Evolutionary conservation across 495 filamentous ascomycete species (phyloP), one percentile per base, ranked within the genome.

Genomic region (Hyphodiscus hymeniophilus): DNA sequence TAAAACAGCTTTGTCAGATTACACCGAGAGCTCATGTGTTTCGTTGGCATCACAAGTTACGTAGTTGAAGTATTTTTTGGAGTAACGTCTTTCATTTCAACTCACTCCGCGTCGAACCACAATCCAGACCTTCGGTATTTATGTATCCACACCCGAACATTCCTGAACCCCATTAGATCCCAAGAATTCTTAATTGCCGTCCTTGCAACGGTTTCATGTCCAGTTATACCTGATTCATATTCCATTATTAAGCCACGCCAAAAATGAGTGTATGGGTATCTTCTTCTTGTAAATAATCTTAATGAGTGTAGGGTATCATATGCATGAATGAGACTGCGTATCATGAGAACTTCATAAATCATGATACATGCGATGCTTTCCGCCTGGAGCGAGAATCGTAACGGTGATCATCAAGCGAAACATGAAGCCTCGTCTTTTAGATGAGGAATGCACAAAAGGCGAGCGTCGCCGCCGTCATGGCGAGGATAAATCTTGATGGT

Each of bases 261-360:
- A 10, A 16, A 38, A 16, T 16, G 18, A 38, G 34, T 16, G 34
- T 15, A 15, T 38, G 34, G 34, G 34, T 38, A 38, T 38, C 34
- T 43, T 1, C 23, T 31, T 11, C 15, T 3, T 13, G 17, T 31
- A 43, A 26, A 10, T 20, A 11, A 21, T 10, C 41, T 3, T 16
- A 32, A 43, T 26, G 13, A 22, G 24, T 31, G 20, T 20, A 26
- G 41, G 41, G 41, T 43, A 43, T 43, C 41, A 31, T 11, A 43
- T 43, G 41, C 23, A 5, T 13, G 8, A 28, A 28, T 28, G 10
- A 28, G 22, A 13, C 3, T 23, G 26, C 5, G 26, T 28, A 28
- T 28, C 26, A 28, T 28, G 26, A 28, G 10, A 28, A 28, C 15
- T 7, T 31, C 26, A 24, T 30, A 43, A 43, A 30, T 43, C 26